These are phyloP conservation scores for Lupinus albus DNA, from an alignment of 306 rosid species.

Conservation along the genomic window DNA sequence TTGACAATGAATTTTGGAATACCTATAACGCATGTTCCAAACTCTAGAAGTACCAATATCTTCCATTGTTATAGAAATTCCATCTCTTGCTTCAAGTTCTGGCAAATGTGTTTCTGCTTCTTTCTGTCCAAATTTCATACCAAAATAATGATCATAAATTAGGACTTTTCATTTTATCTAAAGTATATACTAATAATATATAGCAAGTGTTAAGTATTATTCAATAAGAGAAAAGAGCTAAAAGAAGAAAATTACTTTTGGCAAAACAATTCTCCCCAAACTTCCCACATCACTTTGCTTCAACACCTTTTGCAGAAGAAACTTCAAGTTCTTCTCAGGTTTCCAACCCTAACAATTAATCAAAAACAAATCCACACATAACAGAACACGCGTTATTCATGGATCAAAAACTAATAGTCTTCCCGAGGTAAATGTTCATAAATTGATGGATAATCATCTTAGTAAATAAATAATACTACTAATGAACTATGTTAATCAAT, in stretches of 20 bases:
- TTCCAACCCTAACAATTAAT: conserved; percentile 71
- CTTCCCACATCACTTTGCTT: conserved; percentile 97
- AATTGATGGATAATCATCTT: background rate
- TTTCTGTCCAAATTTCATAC: conserved; percentile 55
- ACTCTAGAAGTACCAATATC: conserved; percentile 90
- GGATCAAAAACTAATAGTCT: background rate
- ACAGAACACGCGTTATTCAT: conserved; percentile 7
- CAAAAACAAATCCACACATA: conserved; percentile 20
- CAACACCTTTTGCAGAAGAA: conserved; percentile 90
- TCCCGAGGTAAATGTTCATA: background rate
- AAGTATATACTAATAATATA: too few relatives aligned
- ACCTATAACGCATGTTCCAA: conserved; percentile 99
- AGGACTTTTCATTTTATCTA: background rate
- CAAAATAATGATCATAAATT: background rate
- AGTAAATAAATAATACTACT: too few relatives aligned
- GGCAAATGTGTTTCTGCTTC: conserved; percentile 98
- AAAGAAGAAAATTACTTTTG: conserved; percentile 59
- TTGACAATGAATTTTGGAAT: conserved; percentile 7
- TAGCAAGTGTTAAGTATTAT: background rate
- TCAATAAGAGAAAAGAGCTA: background rate
- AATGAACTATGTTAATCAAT: too few relatives aligned
- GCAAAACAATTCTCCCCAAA: conserved; percentile 90
- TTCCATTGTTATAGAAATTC: conserved; percentile 89
- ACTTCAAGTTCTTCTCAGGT: conserved; percentile 89
- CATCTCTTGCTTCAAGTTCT: conserved; percentile 90